Percentiles rank a stretch among this genome's conserved stretches.
Conservation (phyloP, 176 grass and related monocot genomes). For the Thalia dealbata region DNA sequence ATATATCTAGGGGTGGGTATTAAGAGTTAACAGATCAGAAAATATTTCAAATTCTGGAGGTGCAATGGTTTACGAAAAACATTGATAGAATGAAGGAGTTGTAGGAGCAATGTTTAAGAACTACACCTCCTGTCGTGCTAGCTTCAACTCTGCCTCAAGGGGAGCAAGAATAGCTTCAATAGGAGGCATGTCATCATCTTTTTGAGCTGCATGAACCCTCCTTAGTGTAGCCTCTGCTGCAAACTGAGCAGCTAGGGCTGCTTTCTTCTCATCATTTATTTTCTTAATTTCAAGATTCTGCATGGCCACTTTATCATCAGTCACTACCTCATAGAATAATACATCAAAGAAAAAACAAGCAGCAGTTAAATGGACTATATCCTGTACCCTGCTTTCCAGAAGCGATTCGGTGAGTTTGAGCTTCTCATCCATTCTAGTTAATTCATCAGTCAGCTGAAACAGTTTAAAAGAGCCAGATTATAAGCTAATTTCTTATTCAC, state of each 20-base stretch:
- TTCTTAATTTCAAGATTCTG: slow-evolving; percentile 96
- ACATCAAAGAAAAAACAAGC: slow-evolving; percentile 9
- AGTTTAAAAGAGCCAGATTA: neutral
- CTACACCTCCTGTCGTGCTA: slow-evolving; percentile 83
- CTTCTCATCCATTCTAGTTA: slow-evolving; percentile 70
- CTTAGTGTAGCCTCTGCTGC: slow-evolving; percentile 87
- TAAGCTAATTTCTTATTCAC: neutral
- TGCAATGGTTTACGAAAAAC: neutral
- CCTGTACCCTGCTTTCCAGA: slow-evolving; percentile 71
- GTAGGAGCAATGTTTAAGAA: neutral
- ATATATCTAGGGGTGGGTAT: neutral
- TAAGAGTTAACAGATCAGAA: neutral
- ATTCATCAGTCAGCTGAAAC: slow-evolving; percentile 83
- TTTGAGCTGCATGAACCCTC: slow-evolving; percentile 91
- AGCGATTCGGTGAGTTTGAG: slow-evolving; percentile 79
- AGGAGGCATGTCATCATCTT: slow-evolving; percentile 99
- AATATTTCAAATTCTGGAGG: neutral
- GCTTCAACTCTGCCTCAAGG: slow-evolving; percentile 89
- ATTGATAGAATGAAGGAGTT: neutral
- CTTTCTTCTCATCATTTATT: slow-evolving; percentile 95
- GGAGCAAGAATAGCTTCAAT: slow-evolving; percentile 99
- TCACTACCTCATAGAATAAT: slow-evolving; percentile 8
- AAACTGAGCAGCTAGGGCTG: slow-evolving; percentile 83
- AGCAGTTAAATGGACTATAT: slow-evolving; percentile 2
- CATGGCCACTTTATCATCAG: slow-evolving; percentile 18